Conservation (phyloP, 306 rosid species). For the Erythrophleum fordii region DNA sequence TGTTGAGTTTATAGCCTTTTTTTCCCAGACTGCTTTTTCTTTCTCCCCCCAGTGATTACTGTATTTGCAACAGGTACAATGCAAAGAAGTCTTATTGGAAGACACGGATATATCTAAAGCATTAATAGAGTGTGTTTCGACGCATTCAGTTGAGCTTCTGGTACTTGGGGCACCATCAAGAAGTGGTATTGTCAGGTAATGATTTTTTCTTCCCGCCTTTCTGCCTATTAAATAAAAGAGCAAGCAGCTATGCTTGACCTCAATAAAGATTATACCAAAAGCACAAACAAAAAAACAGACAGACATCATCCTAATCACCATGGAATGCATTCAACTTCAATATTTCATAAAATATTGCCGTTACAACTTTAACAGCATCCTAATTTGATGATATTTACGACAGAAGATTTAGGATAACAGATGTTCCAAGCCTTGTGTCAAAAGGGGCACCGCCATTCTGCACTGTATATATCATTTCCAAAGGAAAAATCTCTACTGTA, state of each 20-base stretch:
- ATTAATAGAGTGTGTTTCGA: slow-evolving; percentile 50
- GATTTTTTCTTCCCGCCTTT: neutral
- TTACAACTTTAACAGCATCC: slow-evolving; percentile 9
- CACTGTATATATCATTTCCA: slow-evolving; percentile 72
- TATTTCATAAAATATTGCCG: neutral
- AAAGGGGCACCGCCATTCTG: slow-evolving; percentile 77
- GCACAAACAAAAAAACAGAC: neutral
- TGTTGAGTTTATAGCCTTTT: neutral
- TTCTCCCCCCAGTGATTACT: neutral
- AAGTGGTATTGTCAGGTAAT: slow-evolving; percentile 69
- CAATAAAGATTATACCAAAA: neutral
- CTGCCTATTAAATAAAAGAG: neutral
- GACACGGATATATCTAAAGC: slow-evolving; percentile 68
- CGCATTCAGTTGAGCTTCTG: slow-evolving; percentile 59
- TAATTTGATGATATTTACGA: slow-evolving; percentile 6
- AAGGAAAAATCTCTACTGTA: slow-evolving; percentile 70
- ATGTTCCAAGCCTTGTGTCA: slow-evolving; percentile 62
- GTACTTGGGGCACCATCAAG: slow-evolving; percentile 81
- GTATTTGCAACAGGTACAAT: slow-evolving; percentile 57
- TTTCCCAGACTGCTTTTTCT: neutral
- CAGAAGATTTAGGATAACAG: slow-evolving; percentile 73
- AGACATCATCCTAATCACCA: neutral
- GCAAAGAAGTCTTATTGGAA: slow-evolving; percentile 72
- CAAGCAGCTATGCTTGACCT: neutral
- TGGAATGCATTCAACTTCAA: neutral